Percentiles rank a stretch among this genome's conserved stretches.
Conservation (phyloP, 805 yeast species). For the Blastobotrys terrestris region DNA sequence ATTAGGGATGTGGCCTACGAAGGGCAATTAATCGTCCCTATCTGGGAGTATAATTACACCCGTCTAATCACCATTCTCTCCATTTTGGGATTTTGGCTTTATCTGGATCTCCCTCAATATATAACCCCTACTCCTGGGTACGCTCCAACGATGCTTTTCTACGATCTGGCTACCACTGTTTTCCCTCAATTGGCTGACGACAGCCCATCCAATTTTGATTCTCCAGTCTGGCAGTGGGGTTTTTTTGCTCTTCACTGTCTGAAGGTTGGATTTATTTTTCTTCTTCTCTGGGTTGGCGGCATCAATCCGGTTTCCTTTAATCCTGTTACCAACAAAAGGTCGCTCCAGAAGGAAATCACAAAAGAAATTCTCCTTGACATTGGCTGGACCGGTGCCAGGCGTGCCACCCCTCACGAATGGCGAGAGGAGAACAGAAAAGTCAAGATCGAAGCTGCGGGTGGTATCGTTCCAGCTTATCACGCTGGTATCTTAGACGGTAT, state of each 20-base stretch:
- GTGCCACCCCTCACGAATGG: conserved; percentile 64
- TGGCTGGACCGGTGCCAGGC: conserved; percentile 95
- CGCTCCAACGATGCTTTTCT: conserved; percentile 60
- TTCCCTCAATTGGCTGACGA: conserved; percentile 45
- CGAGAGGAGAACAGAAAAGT: conserved; percentile 59
- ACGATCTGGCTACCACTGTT: conserved; percentile 27
- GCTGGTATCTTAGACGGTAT: conserved; percentile 61
- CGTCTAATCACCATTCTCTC: conserved; percentile 25
- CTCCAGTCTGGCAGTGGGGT: conserved; percentile 45
- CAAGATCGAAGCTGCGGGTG: conserved; percentile 60
- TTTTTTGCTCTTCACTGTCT: conserved; percentile 69
- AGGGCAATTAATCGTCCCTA: conserved; percentile 79
- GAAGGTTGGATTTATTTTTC: conserved; percentile 52
- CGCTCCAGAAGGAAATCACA: conserved; percentile 28
- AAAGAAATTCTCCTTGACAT: conserved; percentile 44
- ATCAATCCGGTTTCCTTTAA: conserved; percentile 66
- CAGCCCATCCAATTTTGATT: conserved; percentile 33
- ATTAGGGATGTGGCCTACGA: conserved; percentile 71
- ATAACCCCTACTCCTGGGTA: conserved; percentile 90
- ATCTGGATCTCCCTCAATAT: conserved; percentile 86
- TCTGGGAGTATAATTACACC: conserved; percentile 46
- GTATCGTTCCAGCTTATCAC: conserved; percentile 65
- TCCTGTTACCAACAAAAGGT: conserved; percentile 24
- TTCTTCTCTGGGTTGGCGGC: conserved; percentile 59
- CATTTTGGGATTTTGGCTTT: conserved; percentile 60